These are phyloP conservation scores for Solanum virginianum DNA, from an alignment of 257 asterid species.

Conservation along the genomic window DNA sequence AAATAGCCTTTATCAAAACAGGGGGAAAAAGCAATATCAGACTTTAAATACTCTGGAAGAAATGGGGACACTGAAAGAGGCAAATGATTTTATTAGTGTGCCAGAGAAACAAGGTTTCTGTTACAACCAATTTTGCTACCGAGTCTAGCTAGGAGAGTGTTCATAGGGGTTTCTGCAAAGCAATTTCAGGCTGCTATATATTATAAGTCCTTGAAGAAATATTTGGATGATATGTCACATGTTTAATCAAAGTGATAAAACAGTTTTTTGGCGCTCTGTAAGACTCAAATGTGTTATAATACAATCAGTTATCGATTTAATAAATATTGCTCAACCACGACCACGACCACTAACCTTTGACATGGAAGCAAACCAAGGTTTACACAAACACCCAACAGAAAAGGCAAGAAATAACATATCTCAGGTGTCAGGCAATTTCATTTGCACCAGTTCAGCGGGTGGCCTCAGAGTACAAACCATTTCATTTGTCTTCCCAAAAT, in stretches of 20 bases:
- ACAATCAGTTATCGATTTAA: not conserved
- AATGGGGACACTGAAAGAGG: not conserved
- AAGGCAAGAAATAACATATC: not conserved
- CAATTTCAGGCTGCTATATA: not conserved
- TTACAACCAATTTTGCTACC: not conserved
- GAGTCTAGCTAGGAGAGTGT: not conserved
- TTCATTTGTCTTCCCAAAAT: slow-evolving; percentile 96
- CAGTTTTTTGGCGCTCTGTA: not conserved
- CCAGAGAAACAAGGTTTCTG: not conserved
- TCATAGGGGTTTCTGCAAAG: not conserved
- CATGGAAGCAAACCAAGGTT: not conserved
- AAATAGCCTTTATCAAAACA: not conserved
- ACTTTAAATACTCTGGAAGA: not conserved
- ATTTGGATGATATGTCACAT: not conserved
- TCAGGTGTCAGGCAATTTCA: slow-evolving; percentile 58
- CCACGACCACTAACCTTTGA: not conserved
- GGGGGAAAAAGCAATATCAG: not conserved
- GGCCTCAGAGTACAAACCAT: slow-evolving; percentile 98
- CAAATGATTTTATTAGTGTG: not conserved
- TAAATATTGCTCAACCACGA: not conserved
- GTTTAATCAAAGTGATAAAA: not conserved
- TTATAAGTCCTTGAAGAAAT: not conserved
- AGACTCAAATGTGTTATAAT: not conserved
- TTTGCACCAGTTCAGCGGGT: slow-evolving; percentile 61
- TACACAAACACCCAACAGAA: not conserved